phyloP scores from a whole-genome alignment of 148 eudicot species.

The Rhododendron vialii region DNA sequence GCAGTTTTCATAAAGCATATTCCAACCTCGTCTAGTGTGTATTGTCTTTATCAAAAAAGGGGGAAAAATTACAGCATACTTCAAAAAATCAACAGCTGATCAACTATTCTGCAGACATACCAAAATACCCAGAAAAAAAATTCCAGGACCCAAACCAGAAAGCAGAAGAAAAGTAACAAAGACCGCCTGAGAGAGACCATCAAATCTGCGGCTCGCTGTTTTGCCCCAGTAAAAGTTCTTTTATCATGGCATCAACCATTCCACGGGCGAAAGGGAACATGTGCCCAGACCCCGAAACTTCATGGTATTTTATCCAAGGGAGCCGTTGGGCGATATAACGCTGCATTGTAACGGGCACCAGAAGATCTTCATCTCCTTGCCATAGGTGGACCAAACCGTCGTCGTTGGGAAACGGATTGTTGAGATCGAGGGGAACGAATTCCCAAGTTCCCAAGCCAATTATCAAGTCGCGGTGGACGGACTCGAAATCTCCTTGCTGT shows the following conservation, averaged over 20 bases:
- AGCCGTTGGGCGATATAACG: conserved; percentile 48
- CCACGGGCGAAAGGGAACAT: conserved; percentile 58
- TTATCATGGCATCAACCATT: conserved; percentile 49
- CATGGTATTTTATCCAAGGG: conserved; percentile 77
- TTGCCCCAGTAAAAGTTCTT: conserved; percentile 40
- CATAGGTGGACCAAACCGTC: conserved; percentile 70
- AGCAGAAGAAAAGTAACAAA: conserved; percentile 11
- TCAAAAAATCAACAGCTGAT: neutral
- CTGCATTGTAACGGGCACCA: conserved; percentile 50
- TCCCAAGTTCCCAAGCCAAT: conserved; percentile 73
- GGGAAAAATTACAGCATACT: neutral
- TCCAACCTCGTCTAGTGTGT: neutral
- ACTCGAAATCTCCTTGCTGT: conserved; percentile 71
- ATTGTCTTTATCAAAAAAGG: neutral
- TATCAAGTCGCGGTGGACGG: conserved; percentile 60
- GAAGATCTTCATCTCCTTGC: conserved; percentile 74
- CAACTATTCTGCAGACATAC: neutral
- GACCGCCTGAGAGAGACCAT: neutral
- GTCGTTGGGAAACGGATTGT: conserved; percentile 48
- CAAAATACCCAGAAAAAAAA: neutral
- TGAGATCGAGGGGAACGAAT: conserved; percentile 56
- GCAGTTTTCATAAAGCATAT: neutral
- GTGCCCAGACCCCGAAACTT: conserved; percentile 68
- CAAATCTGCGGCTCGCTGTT: conserved; percentile 27
- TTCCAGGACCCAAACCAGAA: neutral